A percentile compares a stretch with the other conserved stretches of the same genome.
Evolutionary conservation across 192 early-diverging fungal species (phyloP).

Genomic region (Linnemannia exigua): DNA sequence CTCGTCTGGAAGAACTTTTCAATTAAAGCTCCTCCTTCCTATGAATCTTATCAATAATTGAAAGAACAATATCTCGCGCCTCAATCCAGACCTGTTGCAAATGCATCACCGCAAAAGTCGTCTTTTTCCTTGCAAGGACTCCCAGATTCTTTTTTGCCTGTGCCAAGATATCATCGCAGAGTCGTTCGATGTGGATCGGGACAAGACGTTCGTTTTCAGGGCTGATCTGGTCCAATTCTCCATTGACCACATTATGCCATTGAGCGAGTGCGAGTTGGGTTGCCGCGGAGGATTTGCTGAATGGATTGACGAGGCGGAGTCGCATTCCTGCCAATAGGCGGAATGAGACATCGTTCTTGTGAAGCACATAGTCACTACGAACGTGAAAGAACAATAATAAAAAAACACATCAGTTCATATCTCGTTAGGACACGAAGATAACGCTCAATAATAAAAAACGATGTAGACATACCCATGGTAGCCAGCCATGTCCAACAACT

Average conservation of each 20-base stretch:
- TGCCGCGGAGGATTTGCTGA: slow-evolving; percentile 23
- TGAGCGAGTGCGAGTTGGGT: slow-evolving; percentile 47
- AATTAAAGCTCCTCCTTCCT: slow-evolving; percentile 27
- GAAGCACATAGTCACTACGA: slow-evolving; percentile 65
- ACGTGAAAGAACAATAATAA: background rate
- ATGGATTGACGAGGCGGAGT: slow-evolving; percentile 51
- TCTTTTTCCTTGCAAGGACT: slow-evolving; percentile 34
- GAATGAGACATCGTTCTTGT: slow-evolving; percentile 63
- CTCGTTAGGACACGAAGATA: slow-evolving; percentile 8
- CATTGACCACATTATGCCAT: slow-evolving; percentile 65
- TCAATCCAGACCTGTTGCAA: slow-evolving; percentile 55
- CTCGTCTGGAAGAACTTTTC: too few species aligned
- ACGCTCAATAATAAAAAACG: background rate
- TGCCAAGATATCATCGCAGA: slow-evolving; percentile 42
- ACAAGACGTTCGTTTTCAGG: slow-evolving; percentile 57
- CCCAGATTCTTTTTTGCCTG: slow-evolving; percentile 19
- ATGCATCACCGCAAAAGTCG: slow-evolving; percentile 36
- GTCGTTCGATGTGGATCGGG: slow-evolving; percentile 40
- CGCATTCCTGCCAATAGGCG: slow-evolving; percentile 63
- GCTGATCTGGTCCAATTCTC: slow-evolving; percentile 58
- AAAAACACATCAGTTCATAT: background rate
- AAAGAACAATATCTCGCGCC: slow-evolving; percentile 39
- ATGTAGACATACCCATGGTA: slow-evolving; percentile 57
- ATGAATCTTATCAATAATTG: slow-evolving; percentile 46
- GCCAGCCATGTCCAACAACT: slow-evolving; percentile 60